Base-by-base conservation (phyloP, 148 eudicot species). In the Vaccinium darrowii region DNA sequence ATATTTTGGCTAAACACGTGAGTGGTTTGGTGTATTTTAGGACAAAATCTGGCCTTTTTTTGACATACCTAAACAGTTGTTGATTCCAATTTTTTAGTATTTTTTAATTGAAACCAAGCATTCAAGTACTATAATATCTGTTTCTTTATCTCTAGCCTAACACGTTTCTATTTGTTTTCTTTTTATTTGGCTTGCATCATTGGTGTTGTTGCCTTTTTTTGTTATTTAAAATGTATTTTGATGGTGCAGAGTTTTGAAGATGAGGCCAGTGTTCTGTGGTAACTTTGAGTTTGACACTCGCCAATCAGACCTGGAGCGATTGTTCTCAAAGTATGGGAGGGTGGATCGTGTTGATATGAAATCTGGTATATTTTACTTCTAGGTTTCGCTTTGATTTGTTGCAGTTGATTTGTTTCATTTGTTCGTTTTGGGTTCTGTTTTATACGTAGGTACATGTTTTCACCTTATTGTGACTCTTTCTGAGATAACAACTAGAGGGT, bases 311-410 rank as follows among this genome's bases (percentile, higher is more conserved):
- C 86, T 96, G 89, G 98, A 96, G 87, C 92, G 94, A 1, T 83
- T 93, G 79, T 96, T 96, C 86, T 90, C 92, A 80, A 93, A 92
- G 86, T 96, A 94, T 49, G 98, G 99, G 78, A 83, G 90, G 81
- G 91, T 96, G 85, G 98, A 94, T 5, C 98, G 98, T 54, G 92
- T 96, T 84, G 99, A 96, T 86, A 92, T 96, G 92, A 96, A 94
- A 95, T 89, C 93, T 87, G 98, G 99, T 96, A 93, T 43, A 33
- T 27, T 67, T 43, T 19, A 57, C 56, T 50, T 9, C n/a, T 65
- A 7, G 21, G n/a, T 49, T 81, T 10, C 14, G 9, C 4, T 18
- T 56, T 57, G 19, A 13, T 7, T 15, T 81, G 54, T 4, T 16
- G 14, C 27, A 18, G 16, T 56, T 30, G 33, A 16, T 60, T 60